Percentiles rank a stretch among this genome's conserved stretches.
Evolutionary conservation across 305 asterid genomes (phyloP).

Genomic region (Fraxinus greggii): DNA sequence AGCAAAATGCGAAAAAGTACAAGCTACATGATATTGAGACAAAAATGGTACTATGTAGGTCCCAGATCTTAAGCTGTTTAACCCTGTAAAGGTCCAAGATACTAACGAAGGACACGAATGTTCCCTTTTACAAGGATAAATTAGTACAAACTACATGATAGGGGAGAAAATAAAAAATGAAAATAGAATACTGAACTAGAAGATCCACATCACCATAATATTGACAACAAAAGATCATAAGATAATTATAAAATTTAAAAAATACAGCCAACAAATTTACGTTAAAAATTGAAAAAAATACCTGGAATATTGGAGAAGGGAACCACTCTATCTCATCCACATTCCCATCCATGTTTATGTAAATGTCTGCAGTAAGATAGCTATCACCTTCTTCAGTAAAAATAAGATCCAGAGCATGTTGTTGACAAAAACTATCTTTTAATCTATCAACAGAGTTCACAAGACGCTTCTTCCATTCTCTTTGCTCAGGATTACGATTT

Average conservation of each 20-base stretch:
- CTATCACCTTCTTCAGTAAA: conserved; percentile 97
- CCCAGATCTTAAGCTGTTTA: conserved; percentile 8
- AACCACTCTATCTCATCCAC: conserved; percentile 85
- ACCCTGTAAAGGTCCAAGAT: not conserved
- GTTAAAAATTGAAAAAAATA: conserved; percentile 32
- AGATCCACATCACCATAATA: not conserved
- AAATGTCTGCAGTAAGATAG: conserved; percentile 78
- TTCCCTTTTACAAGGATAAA: not conserved
- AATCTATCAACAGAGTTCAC: conserved; percentile 73
- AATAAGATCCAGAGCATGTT: conserved; percentile 92
- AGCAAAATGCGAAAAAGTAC: not conserved
- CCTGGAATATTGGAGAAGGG: conserved; percentile 97
- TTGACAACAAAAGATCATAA: not conserved
- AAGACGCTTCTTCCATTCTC: conserved; percentile 95
- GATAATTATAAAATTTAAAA: not conserved
- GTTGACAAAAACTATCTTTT: conserved; percentile 97
- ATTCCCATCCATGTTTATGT: conserved; percentile 80
- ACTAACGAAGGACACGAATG: not conserved
- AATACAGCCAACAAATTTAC: conserved; percentile 19
- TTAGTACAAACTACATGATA: not conserved
- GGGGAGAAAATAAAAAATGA: not conserved
- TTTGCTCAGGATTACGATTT: conserved; percentile 91
- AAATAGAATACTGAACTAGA: not conserved
- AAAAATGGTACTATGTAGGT: not conserved
- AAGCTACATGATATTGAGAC: not conserved